These are phyloP conservation scores for Pyricularia grisea DNA, from an alignment of 2,329 filamentous ascomycete genomes.

Conservation along the genomic window DNA sequence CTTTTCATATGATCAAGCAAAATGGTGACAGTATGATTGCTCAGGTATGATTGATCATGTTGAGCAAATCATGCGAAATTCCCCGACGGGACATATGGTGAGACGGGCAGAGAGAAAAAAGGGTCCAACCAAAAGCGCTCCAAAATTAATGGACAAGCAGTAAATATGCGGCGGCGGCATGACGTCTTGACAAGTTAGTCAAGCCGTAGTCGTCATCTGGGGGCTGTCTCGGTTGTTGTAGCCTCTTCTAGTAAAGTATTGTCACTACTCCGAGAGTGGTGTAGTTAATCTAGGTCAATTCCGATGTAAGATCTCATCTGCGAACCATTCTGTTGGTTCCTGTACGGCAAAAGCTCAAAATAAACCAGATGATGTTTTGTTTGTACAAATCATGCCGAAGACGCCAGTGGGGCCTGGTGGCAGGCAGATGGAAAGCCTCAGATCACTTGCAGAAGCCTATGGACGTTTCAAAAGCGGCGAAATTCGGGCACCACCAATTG, in stretches of 20 bases:
- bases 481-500: not conserved
- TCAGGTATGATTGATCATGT: not conserved
- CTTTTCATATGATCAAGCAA: not conserved
- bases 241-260: not conserved
- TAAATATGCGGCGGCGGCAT: not conserved
- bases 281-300: not conserved
- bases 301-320: not conserved
- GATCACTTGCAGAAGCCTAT: not conserved
- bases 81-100: not conserved
- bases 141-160: not conserved
- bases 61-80: not conserved
- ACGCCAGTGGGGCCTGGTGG: not conserved
- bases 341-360: not conserved
- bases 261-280: not conserved
- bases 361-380: too few species aligned
- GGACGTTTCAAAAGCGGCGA: not conserved
- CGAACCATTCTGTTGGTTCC: not conserved
- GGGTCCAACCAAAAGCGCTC: not conserved
- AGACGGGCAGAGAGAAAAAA: not conserved
- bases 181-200: not conserved
- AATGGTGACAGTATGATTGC: not conserved
- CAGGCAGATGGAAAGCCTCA: not conserved
- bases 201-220: not conserved
- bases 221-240: not conserved
- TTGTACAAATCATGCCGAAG: too few species aligned